Conservation (phyloP, 441 rosid genomes). For the Cnidoscolus chayamansa region DNA sequence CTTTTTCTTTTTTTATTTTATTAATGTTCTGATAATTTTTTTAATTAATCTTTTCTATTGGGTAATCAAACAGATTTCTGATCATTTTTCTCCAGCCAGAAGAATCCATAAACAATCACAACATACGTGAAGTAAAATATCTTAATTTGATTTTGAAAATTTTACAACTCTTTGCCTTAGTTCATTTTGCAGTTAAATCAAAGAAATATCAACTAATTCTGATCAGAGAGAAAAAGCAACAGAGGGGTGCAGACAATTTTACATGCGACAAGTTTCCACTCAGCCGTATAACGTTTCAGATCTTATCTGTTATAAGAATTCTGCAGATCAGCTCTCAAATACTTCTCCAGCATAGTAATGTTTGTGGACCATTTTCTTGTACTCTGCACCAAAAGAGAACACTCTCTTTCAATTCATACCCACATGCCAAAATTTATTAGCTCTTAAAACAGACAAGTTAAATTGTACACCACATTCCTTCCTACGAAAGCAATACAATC, state of each 20-base stretch:
- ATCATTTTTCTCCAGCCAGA: too few relatives aligned
- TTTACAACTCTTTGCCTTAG: not conserved
- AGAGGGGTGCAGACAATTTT: too few relatives aligned
- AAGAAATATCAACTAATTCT: not conserved
- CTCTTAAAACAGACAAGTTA: not conserved
- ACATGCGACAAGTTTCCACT: not conserved
- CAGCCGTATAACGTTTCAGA: not conserved
- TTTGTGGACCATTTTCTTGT: slow-evolving; percentile 46
- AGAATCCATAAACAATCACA: too few relatives aligned
- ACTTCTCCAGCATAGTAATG: slow-evolving; percentile 36
- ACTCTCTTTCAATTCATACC: not conserved
- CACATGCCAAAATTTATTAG: not conserved
- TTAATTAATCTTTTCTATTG: too few relatives aligned
- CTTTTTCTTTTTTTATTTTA: too few relatives aligned
- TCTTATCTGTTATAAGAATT: not conserved
- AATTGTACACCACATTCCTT: not conserved
- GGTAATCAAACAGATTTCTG: too few relatives aligned
- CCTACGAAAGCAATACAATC: not conserved
- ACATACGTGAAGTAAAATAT: too few relatives aligned
- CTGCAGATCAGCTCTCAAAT: slow-evolving; percentile 30
- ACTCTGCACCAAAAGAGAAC: slow-evolving; percentile 27
- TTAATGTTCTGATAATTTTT: too few relatives aligned
- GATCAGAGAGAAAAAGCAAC: not conserved
- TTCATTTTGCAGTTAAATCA: not conserved
- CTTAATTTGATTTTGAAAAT: slow-evolving; percentile 1